phyloP scores from a whole-genome alignment of 2,329 filamentous ascomycete genomes.

The Cladosporium sphaerospermum region DNA sequence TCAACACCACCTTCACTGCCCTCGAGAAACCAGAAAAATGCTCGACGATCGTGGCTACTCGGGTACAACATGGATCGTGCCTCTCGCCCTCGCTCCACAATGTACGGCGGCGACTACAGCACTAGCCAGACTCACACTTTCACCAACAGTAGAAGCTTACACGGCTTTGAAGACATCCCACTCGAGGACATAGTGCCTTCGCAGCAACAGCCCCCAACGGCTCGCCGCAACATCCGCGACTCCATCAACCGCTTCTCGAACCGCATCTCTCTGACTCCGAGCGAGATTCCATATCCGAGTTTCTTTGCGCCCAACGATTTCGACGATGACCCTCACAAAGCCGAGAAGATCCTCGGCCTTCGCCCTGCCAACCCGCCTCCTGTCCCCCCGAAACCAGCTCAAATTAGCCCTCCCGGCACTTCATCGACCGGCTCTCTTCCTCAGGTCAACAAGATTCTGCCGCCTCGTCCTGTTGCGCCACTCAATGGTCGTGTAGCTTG shows the following conservation, averaged over 20 bases:
- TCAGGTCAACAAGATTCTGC: constrained; percentile 6
- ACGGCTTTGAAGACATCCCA: constrained; percentile 4
- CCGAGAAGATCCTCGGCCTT: constrained; percentile 12
- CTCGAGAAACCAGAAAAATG: neutral
- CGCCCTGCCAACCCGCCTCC: constrained; percentile 1
- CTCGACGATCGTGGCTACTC: neutral
- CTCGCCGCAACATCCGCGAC: neutral
- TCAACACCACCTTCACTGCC: neutral
- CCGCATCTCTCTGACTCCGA: constrained; percentile 13
- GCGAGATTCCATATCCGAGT: constrained; percentile 15
- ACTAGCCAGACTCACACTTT: neutral
- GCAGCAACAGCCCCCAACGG: neutral
- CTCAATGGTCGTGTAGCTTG: constrained; percentile 23
- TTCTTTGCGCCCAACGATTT: neutral
- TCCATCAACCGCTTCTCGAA: constrained; percentile 1
- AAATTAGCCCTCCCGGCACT: constrained; percentile 14
- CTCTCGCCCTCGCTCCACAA: neutral
- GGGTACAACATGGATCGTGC: neutral
- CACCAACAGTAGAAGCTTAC: neutral
- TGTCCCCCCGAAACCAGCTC: constrained; percentile 6
- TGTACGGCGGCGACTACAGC: neutral
- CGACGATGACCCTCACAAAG: constrained; percentile 1
- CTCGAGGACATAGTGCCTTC: neutral
- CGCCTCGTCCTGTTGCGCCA: constrained; percentile 5
- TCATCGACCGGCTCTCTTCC: constrained; percentile 15